phyloP scores from a whole-genome alignment of 176 grass and related monocot species.

The Guadua angustifolia region DNA sequence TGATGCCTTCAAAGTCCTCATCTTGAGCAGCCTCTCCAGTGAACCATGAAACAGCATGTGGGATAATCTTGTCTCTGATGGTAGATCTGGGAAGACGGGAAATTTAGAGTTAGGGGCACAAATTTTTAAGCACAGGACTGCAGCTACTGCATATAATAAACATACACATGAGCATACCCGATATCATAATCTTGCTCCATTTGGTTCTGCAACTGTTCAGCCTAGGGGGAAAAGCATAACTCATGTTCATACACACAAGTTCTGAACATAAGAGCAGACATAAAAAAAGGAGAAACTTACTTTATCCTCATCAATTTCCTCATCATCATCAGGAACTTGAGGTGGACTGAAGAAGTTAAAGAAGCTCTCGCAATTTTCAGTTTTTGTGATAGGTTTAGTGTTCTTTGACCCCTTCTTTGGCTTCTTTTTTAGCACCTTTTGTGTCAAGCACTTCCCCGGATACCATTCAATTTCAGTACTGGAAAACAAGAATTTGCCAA shows the following conservation, averaged over 20 bases:
- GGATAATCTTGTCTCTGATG: conserved; percentile 95
- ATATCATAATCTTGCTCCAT: conserved; percentile 99
- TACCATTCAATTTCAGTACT: conserved; percentile 94
- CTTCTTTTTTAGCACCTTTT: conserved; percentile 94
- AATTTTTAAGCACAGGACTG: neutral
- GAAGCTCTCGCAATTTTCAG: conserved; percentile 91
- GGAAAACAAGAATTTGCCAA: conserved; percentile 9
- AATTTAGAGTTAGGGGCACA: conserved; percentile 11
- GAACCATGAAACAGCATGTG: conserved; percentile 92
- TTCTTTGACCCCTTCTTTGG: conserved; percentile 94
- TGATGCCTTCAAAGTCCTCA: conserved; percentile 72
- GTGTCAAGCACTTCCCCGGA: conserved; percentile 86
- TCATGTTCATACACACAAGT: neutral
- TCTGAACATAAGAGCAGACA: neutral
- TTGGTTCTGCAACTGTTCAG: conserved; percentile 88
- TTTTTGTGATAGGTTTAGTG: conserved; percentile 83
- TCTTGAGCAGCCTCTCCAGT: conserved; percentile 79
- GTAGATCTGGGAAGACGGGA: conserved; percentile 62
- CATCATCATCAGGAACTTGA: conserved; percentile 89
- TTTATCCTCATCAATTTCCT: conserved; percentile 93
- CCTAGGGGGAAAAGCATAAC: conserved; percentile 48
- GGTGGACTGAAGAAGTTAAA: conserved; percentile 99
- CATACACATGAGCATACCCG: conserved; percentile 52
- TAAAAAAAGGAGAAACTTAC: conserved; percentile 47
- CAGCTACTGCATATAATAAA: neutral